Evolutionary conservation across 345 rosid species (phyloP), one percentile per base, ranked within the genome.

Genomic region (Clausena lansium): DNA sequence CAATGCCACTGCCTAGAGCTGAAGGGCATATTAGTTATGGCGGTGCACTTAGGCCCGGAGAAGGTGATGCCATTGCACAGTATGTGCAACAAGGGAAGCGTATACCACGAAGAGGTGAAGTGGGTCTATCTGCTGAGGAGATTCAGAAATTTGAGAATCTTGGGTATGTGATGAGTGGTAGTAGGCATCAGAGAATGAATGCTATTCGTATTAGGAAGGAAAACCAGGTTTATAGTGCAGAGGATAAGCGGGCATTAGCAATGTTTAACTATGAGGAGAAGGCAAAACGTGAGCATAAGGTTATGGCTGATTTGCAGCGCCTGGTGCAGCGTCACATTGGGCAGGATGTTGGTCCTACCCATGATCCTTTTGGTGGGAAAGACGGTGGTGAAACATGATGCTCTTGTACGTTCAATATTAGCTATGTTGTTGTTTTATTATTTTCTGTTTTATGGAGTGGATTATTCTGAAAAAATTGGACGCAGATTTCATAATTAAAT

Each of bases 101-200:
- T 89, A 96, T 96, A 50, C 99, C 98, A 9, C 92, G 98, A 72
- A 91, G 99, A 93, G 99, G 99, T 77, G 99, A 97, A 88, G 99
- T 97, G 85, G 99, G 98, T 89, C 91, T 97, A 59, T 91, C 94
- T 27, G 98, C 98, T 2, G 99, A 97, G 24, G 98, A 94, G 86
- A 97, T 97, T 87, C 89, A 85, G 72, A 97, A 90, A 83, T 94
- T 91, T 76, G 99, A 96, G 89, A 20, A 47, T 82, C 97, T 94
- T 86, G 99, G 98, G 75, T 92, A 91, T 85, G 99, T 96, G 79
- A 96, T 94, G 99, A 96, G 99, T 88, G 99, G 98, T 73, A 91
- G 97, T 75, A 92, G 99, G 81, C 98, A 96, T 75, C 97, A 91
- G 81, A 92, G 98, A 85, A 96, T 94, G 97, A 92, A 94, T 90